phyloP scores from a whole-genome alignment of 2,329 filamentous ascomycete species.

The Neofusicoccum sp. region DNA sequence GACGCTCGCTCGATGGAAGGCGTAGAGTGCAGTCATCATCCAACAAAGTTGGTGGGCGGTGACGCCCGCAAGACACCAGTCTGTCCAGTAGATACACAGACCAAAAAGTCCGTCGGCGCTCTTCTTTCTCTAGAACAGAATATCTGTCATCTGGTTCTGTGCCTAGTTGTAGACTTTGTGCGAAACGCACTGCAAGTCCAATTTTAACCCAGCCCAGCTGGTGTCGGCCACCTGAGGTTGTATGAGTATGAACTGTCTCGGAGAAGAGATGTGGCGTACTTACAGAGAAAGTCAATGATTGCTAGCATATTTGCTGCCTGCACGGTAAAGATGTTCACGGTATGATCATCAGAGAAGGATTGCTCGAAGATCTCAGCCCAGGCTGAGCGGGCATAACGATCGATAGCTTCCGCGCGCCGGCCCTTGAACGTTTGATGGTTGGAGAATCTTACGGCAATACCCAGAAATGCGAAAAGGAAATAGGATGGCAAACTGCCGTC shows the following conservation, averaged over 20 bases:
- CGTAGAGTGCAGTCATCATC: constrained; percentile 38
- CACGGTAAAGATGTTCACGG: constrained; percentile 38
- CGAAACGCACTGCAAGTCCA: constrained; percentile 36
- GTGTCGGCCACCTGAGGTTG: constrained; percentile 32
- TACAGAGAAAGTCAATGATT: constrained; percentile 44
- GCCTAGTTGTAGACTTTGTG: constrained; percentile 40
- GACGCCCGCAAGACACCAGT: constrained; percentile 40
- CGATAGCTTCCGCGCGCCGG: constrained; percentile 28
- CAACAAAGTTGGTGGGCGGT: constrained; percentile 37
- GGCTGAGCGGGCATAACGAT: constrained; percentile 34
- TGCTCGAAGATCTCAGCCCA: constrained; percentile 40
- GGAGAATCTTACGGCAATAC: constrained; percentile 36
- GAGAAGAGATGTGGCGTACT: constrained; percentile 1
- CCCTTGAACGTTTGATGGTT: constrained; percentile 33
- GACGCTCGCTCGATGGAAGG: constrained; percentile 35
- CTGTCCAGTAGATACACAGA: constrained; percentile 44
- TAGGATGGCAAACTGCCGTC: constrained; percentile 31
- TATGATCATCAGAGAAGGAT: constrained; percentile 35
- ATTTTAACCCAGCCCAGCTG: constrained; percentile 43
- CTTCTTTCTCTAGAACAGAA: constrained; percentile 32
- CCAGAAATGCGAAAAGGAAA: constrained; percentile 37
- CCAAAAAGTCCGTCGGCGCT: constrained; percentile 43
- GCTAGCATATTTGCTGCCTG: constrained; percentile 43
- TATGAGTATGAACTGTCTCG: neutral
- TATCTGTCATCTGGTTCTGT: constrained; percentile 28